Base-by-base conservation (phyloP, 2,329 filamentous ascomycete species). In the Xylaria sp. region DNA sequence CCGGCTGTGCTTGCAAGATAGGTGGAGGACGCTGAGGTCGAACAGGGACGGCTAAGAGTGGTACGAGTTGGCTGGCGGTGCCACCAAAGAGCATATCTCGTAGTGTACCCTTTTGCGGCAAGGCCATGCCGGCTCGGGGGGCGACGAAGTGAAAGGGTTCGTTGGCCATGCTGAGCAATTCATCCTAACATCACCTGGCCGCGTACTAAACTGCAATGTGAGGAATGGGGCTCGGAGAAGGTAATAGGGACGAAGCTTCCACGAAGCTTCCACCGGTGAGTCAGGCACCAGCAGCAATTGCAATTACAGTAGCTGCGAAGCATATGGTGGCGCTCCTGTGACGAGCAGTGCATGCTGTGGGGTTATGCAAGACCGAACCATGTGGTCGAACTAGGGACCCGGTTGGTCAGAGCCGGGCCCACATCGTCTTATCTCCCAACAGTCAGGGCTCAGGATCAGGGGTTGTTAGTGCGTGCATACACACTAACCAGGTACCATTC, bases 321-420 rank as follows among this genome's bases (percentile, higher is more conserved):
- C 41, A n/a, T 46, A 23, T 34, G 50, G 52, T 55, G 15, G 48
- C 59, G 64, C 50, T 50, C 18, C 18, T 34, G 63, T 39, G 60
- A 58, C 65, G 34, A 60, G 34, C 23, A 15, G 20, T 50, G 52
- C 28, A 63, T 20, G 58, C 56, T 39, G 65, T 61, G 68, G 59
- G 57, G 63, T 41, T 48, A 71, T 69, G 74, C 48, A 59, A 34
- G 13, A 15, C 12, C 12, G 18, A 41, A 10, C 63, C 63, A 66
- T 66, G 63, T 67, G 68, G 54, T 70, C 72, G 73, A 72, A 74
- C 72, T 73, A 48, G n/a, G 13, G 34, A 32, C 65, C 65, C 72
- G 72, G 79, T 80, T 80, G 78, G 78, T 48, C 58, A 28, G 28
- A 12, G 52, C 55, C 20, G 32, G 66, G 51, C 60, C 56, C 46